A percentile compares a stretch with the other conserved stretches of the same genome.
Evolutionary conservation across 495 filamentous ascomycete genomes (phyloP).

Genomic region (Talaromyces thailandensis): DNA sequence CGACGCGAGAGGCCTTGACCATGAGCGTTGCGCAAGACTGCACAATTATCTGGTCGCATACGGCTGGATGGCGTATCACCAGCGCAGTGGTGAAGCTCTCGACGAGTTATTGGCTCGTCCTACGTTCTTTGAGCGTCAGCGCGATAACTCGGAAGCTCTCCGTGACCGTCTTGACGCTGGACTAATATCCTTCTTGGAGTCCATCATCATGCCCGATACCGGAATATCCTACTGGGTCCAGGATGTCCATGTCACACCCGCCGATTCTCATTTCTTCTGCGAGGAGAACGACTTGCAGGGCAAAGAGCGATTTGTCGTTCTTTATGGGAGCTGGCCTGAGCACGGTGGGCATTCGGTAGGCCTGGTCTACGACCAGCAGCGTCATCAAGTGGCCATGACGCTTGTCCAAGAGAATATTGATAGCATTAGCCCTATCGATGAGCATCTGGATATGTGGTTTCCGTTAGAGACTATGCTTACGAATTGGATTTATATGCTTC

Average conservation of each 20-base stretch:
- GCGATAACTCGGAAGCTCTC: slow-evolving; percentile 4
- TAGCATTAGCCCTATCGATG: slow-evolving; percentile 9
- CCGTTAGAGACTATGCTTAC: slow-evolving; percentile 29
- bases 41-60: slow-evolving; percentile 32
- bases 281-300: slow-evolving; percentile 13
- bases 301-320: slow-evolving; percentile 13
- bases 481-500: slow-evolving; percentile 25
- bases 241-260: slow-evolving; percentile 4
- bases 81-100: slow-evolving; percentile 8
- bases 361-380: slow-evolving; percentile 14
- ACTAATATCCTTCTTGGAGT: slow-evolving; percentile 18
- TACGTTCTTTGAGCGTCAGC: background rate
- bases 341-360: slow-evolving; percentile 11
- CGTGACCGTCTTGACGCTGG: slow-evolving; percentile 16
- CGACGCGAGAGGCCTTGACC: slow-evolving; percentile 19
- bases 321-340: slow-evolving; percentile 8
- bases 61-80: slow-evolving; percentile 20
- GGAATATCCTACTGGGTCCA: slow-evolving; percentile 18
- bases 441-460: slow-evolving; percentile 23
- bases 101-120: background rate
- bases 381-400: slow-evolving; percentile 10
- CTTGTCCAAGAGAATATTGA: slow-evolving; percentile 9
- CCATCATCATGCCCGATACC: slow-evolving; percentile 11
- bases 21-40: slow-evolving; percentile 29
- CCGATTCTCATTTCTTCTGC: slow-evolving; percentile 6